Evolutionary conservation across 1,139 yeast genomes (phyloP).

Genomic region (Protomyces lactucae-debilis): DNA sequence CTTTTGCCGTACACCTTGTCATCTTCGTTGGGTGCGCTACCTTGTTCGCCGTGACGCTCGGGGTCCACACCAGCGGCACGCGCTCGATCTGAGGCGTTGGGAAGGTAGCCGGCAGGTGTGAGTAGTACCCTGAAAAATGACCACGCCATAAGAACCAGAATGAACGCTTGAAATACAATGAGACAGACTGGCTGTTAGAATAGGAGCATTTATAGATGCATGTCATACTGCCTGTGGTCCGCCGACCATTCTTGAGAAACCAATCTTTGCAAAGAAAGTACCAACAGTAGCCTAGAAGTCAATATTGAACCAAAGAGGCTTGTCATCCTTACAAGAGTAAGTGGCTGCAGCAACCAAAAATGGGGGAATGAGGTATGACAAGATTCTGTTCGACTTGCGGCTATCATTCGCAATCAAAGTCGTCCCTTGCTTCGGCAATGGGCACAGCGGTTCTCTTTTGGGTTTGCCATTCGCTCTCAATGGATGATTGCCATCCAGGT

Average conservation of each 20-base stretch:
- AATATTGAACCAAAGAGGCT: not conserved
- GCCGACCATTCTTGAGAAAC: conserved; percentile 13
- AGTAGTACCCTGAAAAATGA: conserved; percentile 18
- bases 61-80: not conserved
- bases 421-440: not conserved
- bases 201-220: not conserved
- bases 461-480: not conserved
- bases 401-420: conserved; percentile 1
- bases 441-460: not conserved
- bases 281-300: conserved; percentile 6
- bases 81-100: conserved; percentile 37
- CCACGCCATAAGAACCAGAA: conserved; percentile 17
- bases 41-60: not conserved
- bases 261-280: conserved; percentile 15
- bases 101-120: conserved; percentile 26
- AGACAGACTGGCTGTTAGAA: conserved; percentile 4
- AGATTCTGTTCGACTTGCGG: conserved; percentile 23
- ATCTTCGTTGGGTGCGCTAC: not conserved
- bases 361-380: conserved; percentile 28
- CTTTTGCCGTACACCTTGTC: not conserved
- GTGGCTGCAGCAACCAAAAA: conserved; percentile 11
- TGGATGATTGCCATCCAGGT: not conserved
- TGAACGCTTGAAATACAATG: conserved; percentile 10
- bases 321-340: conserved; percentile 4
- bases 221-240: conserved; percentile 10